These are phyloP conservation scores for Fusarium buharicum DNA, from an alignment of 2,329 filamentous ascomycete genomes.

Conservation along the genomic window DNA sequence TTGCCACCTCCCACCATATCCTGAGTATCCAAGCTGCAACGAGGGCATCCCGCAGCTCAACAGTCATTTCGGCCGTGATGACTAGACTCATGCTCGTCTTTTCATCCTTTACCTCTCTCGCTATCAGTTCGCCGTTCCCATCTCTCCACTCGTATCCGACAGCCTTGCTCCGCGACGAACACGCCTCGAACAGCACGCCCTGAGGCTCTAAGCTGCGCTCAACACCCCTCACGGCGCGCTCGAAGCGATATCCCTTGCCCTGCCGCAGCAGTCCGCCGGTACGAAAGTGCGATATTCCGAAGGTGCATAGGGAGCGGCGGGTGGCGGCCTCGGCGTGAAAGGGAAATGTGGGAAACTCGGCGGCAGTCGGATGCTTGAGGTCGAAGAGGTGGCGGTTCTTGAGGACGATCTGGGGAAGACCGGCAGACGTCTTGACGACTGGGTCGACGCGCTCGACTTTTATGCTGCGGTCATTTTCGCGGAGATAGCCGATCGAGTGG, in stretches of 20 bases:
- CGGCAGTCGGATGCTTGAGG: slow-evolving; percentile 48
- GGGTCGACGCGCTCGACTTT: slow-evolving; percentile 49
- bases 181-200: slow-evolving; percentile 46
- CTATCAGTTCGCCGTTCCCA: slow-evolving; percentile 43
- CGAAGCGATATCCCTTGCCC: slow-evolving; percentile 45
- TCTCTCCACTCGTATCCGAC: slow-evolving; percentile 51
- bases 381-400: slow-evolving; percentile 50
- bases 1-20: slow-evolving; percentile 49
- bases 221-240: slow-evolving; percentile 43
- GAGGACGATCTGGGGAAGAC: slow-evolving; percentile 42
- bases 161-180: slow-evolving; percentile 37
- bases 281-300: slow-evolving; percentile 47
- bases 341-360: slow-evolving; percentile 45
- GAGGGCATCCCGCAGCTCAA: slow-evolving; percentile 48
- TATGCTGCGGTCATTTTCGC: slow-evolving; percentile 48
- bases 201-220: slow-evolving; percentile 41
- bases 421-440: slow-evolving; percentile 37
- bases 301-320: slow-evolving; percentile 44
- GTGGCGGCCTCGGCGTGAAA: slow-evolving; percentile 50
- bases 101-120: slow-evolving; percentile 47
- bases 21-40: slow-evolving; percentile 51
- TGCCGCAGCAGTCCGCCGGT: slow-evolving; percentile 36
- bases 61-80: slow-evolving; percentile 47
- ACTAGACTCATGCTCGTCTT: slow-evolving; percentile 46
- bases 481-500: slow-evolving; percentile 48